These are phyloP conservation scores for Zymoseptoria ardabiliae DNA, from an alignment of 2,329 filamentous ascomycete genomes.

Conservation along the genomic window DNA sequence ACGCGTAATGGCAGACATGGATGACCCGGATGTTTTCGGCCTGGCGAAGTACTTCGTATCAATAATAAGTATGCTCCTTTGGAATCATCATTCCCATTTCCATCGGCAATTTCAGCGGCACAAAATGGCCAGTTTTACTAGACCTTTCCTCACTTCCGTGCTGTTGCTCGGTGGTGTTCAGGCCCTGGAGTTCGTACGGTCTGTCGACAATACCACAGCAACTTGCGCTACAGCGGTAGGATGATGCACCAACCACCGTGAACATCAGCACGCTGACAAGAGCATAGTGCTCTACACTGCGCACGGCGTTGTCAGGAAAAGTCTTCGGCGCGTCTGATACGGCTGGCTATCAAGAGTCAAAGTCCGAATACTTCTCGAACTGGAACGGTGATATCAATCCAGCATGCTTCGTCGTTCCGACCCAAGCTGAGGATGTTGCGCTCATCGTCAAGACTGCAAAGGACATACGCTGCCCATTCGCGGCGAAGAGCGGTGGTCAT, in stretches of 20 bases:
- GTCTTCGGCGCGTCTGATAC: not conserved
- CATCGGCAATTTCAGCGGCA: not conserved
- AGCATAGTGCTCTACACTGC: not conserved
- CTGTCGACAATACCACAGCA: not conserved
- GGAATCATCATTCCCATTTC: not conserved
- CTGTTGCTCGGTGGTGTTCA: not conserved
- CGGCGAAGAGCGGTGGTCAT: constrained; percentile 21
- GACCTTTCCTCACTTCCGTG: not conserved
- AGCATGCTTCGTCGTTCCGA: constrained; percentile 1
- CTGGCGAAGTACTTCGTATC: not conserved
- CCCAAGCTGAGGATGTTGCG: not conserved
- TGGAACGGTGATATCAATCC: not conserved
- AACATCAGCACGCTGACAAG: not conserved
- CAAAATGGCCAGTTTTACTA: not conserved
- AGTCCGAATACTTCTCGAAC: not conserved
- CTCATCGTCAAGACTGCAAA: not conserved
- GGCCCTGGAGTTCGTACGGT: not conserved
- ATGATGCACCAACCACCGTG: not conserved
- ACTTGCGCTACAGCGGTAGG: not conserved
- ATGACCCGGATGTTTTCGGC: not conserved
- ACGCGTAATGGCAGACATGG: not conserved
- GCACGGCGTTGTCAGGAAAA: not conserved
- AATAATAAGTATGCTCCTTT: not conserved
- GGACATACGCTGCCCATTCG: constrained; percentile 12
- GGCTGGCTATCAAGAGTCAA: not conserved